Base-by-base conservation (phyloP, 805 yeast genomes). In the Wickerhamiella sergipiensis region DNA sequence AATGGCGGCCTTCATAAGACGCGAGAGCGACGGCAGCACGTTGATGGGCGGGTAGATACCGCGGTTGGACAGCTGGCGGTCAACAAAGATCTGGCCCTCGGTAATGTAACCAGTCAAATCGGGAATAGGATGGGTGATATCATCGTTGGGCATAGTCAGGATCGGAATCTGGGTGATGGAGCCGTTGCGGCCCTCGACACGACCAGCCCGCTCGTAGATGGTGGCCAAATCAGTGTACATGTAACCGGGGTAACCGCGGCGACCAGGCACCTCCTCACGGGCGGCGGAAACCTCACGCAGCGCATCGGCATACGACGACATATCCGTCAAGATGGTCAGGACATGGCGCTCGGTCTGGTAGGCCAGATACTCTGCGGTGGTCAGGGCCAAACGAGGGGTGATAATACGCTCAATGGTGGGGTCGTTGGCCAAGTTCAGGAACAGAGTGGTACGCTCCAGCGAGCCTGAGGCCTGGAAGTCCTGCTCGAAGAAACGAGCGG, bases 221-320 rank as follows among this genome's bases (percentile, higher is more conserved):
- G 97, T 92, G 48, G 97, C 86, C 76, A 92, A 86, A 83, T 92
- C 99, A 46, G 99, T 92, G 75, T 92, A 92, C 99, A 92, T 92
- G 71, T 92, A 92, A 85, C 99, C 99, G 58, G 99, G 99, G 72
- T 92, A 92, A 77, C 99, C 99, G 82, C 99, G 88, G 80, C 99
- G 88, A 78, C 99, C 99, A 67, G 98, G 98, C 46, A 92, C 98
- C 74, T 94, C 98, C 73, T 92, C 99, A 78, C 99, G 88, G 47
- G 99, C 99, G 55, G 99, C 98, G 57, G 97, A 88, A 48, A 92
- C 98, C 75, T 92, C 99, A 82, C 99, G 89, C 67, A 92, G 76
- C 42, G 99, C 99, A 70, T 92, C 99, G 42, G 99, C 99, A 68
- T 92, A 92, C n/a, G 98, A 92, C 24, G 97, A 87, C 99, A 92